A percentile compares a stretch with the other conserved stretches of the same genome.
phyloP scores from a whole-genome alignment of 176 grass and related monocot genomes.

The Miscanthus lutarioriparius region DNA sequence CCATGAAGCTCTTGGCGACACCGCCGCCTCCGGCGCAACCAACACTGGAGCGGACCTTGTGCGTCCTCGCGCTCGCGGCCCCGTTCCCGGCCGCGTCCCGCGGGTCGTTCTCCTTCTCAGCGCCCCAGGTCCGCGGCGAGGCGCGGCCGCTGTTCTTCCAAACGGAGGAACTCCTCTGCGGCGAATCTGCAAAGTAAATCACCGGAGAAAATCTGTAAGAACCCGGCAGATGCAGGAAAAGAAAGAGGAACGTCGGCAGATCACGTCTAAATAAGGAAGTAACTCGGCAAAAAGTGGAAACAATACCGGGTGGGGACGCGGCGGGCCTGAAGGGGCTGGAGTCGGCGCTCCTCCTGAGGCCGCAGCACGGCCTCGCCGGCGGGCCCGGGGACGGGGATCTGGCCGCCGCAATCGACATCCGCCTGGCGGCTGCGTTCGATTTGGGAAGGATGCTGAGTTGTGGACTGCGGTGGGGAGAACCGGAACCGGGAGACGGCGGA shows the following conservation, averaged over 20 bases:
- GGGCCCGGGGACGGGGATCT: conserved; percentile 50
- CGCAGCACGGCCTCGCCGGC: conserved; percentile 22
- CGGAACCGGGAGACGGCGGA: not conserved
- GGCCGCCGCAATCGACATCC: conserved; percentile 33
- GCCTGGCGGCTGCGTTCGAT: not conserved
- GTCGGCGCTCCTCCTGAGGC: conserved; percentile 46
- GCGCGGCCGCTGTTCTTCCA: conserved; percentile 30
- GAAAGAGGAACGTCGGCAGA: not conserved
- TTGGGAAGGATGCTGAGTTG: not conserved
- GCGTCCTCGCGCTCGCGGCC: not conserved
- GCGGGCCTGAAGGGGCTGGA: conserved; percentile 41
- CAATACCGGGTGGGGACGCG: no score
- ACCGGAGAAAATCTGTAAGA: not conserved
- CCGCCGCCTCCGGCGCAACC: conserved; percentile 7
- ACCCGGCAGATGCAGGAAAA: not conserved
- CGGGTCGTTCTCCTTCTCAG: conserved; percentile 70
- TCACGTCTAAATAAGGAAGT: no score
- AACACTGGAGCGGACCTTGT: conserved; percentile 29
- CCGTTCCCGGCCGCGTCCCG: conserved; percentile 12
- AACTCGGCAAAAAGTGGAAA: no score
- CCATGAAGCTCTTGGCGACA: conserved; percentile 78
- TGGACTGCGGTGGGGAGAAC: not conserved
- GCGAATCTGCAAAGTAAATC: conserved; percentile 38
- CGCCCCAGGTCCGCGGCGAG: conserved; percentile 28
- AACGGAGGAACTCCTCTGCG: conserved; percentile 38